Evolutionary conservation across 805 yeast species (phyloP).

Genomic region (Hanseniaspora meyeri): DNA sequence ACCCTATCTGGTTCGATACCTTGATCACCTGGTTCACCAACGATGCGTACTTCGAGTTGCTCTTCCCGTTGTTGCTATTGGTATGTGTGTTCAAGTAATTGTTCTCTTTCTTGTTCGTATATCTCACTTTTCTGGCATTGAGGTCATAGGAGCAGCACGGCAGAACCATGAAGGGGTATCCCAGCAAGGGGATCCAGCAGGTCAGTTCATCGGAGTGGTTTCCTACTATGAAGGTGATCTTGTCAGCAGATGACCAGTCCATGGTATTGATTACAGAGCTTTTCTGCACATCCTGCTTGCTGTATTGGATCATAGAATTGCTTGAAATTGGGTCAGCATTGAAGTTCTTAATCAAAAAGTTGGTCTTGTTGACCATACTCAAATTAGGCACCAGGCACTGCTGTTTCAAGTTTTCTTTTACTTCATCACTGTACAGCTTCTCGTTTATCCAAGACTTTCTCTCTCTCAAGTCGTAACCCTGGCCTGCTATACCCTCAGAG

Average conservation of each 20-base stretch:
- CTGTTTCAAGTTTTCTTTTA: slow-evolving; percentile 48
- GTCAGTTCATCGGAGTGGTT: slow-evolving; percentile 93
- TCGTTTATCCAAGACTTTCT: slow-evolving; percentile 66
- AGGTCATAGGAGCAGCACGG: slow-evolving; percentile 92
- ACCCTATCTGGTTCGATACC: slow-evolving; percentile 56
- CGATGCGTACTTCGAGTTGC: slow-evolving; percentile 63
- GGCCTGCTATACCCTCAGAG: slow-evolving; percentile 69
- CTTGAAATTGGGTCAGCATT: slow-evolving; percentile 12
- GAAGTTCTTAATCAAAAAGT: background rate
- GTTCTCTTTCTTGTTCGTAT: slow-evolving; percentile 32
- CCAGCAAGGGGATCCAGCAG: slow-evolving; percentile 85
- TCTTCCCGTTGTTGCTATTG: slow-evolving; percentile 15
- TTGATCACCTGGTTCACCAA: slow-evolving; percentile 75
- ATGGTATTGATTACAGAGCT: background rate
- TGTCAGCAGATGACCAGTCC: slow-evolving; percentile 7
- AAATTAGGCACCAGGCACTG: slow-evolving; percentile 71
- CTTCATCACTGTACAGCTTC: slow-evolving; percentile 48
- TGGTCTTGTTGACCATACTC: slow-evolving; percentile 43
- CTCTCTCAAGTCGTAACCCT: slow-evolving; percentile 80
- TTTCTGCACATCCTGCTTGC: background rate
- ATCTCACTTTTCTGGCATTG: slow-evolving; percentile 63
- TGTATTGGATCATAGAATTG: slow-evolving; percentile 12
- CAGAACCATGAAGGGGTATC: slow-evolving; percentile 77
- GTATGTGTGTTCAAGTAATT: slow-evolving; percentile 17
- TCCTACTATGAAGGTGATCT: slow-evolving; percentile 72